Percentiles rank a stretch among this genome's conserved stretches.
Evolutionary conservation across 495 filamentous ascomycete genomes (phyloP).

Genomic region (Mytilinidion resinicola): DNA sequence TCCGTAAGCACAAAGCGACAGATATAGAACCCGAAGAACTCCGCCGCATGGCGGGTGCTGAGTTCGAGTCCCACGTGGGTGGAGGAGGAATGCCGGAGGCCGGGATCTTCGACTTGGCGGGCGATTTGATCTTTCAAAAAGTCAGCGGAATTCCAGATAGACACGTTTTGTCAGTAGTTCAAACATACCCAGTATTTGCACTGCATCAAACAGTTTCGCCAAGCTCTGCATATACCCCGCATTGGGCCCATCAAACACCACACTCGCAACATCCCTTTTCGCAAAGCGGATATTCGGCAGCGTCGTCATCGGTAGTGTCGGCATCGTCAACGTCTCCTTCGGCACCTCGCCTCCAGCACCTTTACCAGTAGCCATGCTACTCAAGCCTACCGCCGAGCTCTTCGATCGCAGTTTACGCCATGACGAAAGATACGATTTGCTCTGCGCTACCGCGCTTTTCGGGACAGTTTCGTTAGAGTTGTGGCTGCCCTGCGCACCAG

Average conservation of each 20-base stretch:
- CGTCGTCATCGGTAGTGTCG: slow-evolving; percentile 75
- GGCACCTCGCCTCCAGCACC: slow-evolving; percentile 42
- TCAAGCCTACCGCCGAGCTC: slow-evolving; percentile 59
- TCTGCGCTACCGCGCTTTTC: slow-evolving; percentile 25
- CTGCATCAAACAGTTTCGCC: slow-evolving; percentile 89
- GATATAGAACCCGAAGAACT: slow-evolving; percentile 96
- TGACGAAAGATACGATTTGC: slow-evolving; percentile 47
- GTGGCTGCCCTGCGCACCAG: slow-evolving; percentile 44
- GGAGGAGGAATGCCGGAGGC: slow-evolving; percentile 70
- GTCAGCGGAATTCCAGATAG: slow-evolving; percentile 9
- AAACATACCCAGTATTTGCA: slow-evolving; percentile 80
- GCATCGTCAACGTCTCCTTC: slow-evolving; percentile 58
- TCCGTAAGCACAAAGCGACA: slow-evolving; percentile 90
- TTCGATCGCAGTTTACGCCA: slow-evolving; percentile 89
- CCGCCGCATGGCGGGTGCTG: slow-evolving; percentile 85
- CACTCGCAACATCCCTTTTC: slow-evolving; percentile 61
- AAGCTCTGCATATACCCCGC: slow-evolving; percentile 84
- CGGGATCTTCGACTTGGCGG: slow-evolving; percentile 90
- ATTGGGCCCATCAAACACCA: slow-evolving; percentile 75
- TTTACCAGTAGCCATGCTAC: slow-evolving; percentile 30
- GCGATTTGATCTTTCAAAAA: slow-evolving; percentile 75
- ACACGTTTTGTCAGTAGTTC: not conserved
- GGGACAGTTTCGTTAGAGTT: slow-evolving; percentile 28
- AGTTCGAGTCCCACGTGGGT: slow-evolving; percentile 93
- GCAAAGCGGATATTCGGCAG: slow-evolving; percentile 46